Conservation (phyloP, 345 rosid genomes). For the Bruguiera parviflora region DNA sequence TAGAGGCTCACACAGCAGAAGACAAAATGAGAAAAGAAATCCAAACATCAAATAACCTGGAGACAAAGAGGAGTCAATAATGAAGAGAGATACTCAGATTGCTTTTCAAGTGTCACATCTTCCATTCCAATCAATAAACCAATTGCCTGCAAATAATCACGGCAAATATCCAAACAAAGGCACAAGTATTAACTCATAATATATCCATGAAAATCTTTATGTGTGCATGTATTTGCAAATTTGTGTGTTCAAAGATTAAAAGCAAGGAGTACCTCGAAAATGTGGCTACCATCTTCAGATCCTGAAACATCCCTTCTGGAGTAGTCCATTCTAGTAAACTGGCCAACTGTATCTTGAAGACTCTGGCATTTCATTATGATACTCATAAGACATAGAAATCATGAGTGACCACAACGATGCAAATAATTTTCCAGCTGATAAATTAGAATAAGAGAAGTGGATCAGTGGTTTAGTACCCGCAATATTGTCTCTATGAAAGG, state of each 20-base stretch:
- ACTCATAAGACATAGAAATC: slow-evolving; percentile 12
- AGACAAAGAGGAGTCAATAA: slow-evolving; percentile 83
- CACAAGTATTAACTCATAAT: neutral
- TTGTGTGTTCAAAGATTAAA: neutral
- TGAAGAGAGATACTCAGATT: slow-evolving; percentile 82
- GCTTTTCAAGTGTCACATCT: slow-evolving; percentile 78
- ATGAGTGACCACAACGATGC: slow-evolving; percentile 2
- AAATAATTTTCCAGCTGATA: neutral
- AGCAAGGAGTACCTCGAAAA: slow-evolving; percentile 67
- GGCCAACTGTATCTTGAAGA: slow-evolving; percentile 74
- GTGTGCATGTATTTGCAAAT: neutral
- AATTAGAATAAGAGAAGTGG: neutral
- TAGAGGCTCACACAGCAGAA: slow-evolving; percentile 12
- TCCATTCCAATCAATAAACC: slow-evolving; percentile 89
- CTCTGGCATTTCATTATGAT: slow-evolving; percentile 42
- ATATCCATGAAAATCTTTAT: neutral
- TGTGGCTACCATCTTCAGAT: slow-evolving; percentile 82
- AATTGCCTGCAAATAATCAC: slow-evolving; percentile 57
- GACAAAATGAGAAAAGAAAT: neutral
- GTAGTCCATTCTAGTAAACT: slow-evolving; percentile 52
- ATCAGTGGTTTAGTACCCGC: slow-evolving; percentile 48
- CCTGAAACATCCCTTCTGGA: slow-evolving; percentile 47
- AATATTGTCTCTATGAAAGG: slow-evolving; percentile 79
- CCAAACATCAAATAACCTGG: slow-evolving; percentile 50
- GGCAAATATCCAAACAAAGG: neutral